These are phyloP conservation scores for Komagataella ulmi DNA, from an alignment of 805 yeast species.

Conservation along the genomic window DNA sequence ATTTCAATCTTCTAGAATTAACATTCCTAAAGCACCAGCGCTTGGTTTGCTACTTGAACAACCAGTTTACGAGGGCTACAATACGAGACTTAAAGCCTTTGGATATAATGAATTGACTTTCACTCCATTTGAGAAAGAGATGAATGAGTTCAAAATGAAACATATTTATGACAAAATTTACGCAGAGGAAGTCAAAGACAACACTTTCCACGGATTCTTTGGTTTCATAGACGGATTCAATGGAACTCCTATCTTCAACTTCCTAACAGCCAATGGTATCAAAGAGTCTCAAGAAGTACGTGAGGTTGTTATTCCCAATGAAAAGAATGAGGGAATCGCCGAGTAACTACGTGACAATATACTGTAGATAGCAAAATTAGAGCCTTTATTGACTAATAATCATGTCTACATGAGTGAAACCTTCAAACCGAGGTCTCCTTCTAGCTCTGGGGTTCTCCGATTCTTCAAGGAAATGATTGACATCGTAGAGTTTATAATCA, in stretches of 20 bases:
- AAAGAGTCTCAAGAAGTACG: constrained; percentile 11
- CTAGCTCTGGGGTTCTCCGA: constrained; percentile 3
- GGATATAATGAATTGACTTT: constrained; percentile 74
- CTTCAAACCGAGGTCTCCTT: not conserved
- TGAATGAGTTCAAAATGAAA: constrained; percentile 78
- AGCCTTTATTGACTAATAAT: not conserved
- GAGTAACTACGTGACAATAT: not conserved
- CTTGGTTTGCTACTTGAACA: constrained; percentile 80
- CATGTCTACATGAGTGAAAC: not conserved
- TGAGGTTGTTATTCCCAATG: constrained; percentile 11
- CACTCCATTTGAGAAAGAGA: constrained; percentile 46
- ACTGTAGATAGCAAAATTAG: not conserved
- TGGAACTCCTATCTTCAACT: constrained; percentile 51
- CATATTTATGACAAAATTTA: constrained; percentile 88
- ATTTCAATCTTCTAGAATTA: constrained; percentile 59
- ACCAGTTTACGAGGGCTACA: constrained; percentile 85
- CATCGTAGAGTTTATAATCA: constrained; percentile 12
- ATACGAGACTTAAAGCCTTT: constrained; percentile 51
- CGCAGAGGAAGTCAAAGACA: constrained; percentile 78
- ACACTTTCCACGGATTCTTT: constrained; percentile 82
- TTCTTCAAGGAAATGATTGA: constrained; percentile 8
- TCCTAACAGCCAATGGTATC: constrained; percentile 34
- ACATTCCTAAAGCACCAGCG: constrained; percentile 97
- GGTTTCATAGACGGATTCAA: constrained; percentile 78
- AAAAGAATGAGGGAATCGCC: constrained; percentile 4